phyloP scores from a whole-genome alignment of 176 grass and related monocot genomes.

The Musa beccarii region DNA sequence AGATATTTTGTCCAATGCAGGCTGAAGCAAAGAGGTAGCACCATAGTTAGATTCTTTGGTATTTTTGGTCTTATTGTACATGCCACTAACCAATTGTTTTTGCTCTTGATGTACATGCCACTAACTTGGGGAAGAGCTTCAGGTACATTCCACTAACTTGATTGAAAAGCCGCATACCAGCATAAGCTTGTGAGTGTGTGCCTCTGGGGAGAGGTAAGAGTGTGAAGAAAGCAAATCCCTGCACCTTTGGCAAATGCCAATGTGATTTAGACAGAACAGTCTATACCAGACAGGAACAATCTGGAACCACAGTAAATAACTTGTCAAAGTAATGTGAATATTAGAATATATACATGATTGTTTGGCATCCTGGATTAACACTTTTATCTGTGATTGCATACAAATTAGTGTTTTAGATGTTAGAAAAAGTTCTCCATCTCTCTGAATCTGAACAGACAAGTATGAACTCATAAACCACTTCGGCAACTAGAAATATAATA shows the following conservation, averaged over 20 bases:
- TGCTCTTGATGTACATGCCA: neutral
- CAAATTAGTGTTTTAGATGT: no score
- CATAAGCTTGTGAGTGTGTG: constrained; percentile 33
- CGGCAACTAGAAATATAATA: no score
- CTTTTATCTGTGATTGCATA: no score
- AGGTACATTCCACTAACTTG: constrained; percentile 30
- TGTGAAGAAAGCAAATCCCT: constrained; percentile 53
- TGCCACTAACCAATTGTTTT: neutral
- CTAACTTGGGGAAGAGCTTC: constrained; percentile 16
- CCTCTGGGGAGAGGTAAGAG: constrained; percentile 32
- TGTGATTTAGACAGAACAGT: neutral
- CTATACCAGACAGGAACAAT: no score
- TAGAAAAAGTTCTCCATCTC: no score
- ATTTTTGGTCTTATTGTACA: neutral
- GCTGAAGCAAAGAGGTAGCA: neutral
- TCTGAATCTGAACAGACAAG: no score
- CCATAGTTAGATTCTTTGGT: neutral
- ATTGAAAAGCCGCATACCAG: constrained; percentile 7
- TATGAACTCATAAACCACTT: no score
- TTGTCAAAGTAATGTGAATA: no score
- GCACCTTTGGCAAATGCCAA: constrained; percentile 73
- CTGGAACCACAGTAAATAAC: no score
- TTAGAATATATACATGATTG: no score
- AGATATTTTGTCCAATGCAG: neutral
- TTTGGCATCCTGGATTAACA: no score